Evolutionary conservation across 1,284 basidiomycete genomes (phyloP), one percentile per base, ranked within the genome.

Genomic region (Malassezia nana): DNA sequence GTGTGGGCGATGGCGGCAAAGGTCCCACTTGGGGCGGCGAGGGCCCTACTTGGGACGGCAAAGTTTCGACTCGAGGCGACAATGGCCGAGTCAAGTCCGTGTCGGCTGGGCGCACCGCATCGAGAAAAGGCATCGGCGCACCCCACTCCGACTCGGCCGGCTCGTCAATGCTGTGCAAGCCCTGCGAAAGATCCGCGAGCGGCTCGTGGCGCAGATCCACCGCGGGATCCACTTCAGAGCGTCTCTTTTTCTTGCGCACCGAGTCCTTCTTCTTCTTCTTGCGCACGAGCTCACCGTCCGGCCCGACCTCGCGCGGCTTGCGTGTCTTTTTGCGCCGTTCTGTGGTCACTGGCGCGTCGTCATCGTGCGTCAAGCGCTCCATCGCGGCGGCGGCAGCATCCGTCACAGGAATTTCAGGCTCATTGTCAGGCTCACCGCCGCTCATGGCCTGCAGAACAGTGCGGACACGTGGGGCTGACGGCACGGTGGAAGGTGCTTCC

Each of bases 251-350:
- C 31, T 50, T 38, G 26, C 33, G 25, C n/a, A 15, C 12, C 24
- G 13, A 2, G 12, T 31, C 41, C 29, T 55, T 32, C 29, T 55
- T 55, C 41, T 50, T 55, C 38, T 48, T 51, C 49, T 43, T 51
- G 16, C 22, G 20, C 4, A 47, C 46, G 15, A 30, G 22, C 24
- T 51, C 49, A 15, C 41, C 49, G 13, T 54, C 42, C 24, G 45
- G 30, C 29, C 31, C 41, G 12, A 45, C 28, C 3, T 24, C 43
- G 26, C 20, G 9, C 29, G 2, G 31, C 12, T 6, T 52, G 38
- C 29, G 40, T 5, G 32, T 33, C 29, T 39, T 46, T 24, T 54
- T 47, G 16, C 31, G 35, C 10, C 46, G 52, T 9, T 20, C 35
- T 15, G 6, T 38, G 6, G 35, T 6, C 6, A 1, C 35, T 13